A percentile compares a stretch with the other conserved stretches of the same genome.
Conservation (phyloP, 306 rosid genomes). For the Gleditsia sinensis region DNA sequence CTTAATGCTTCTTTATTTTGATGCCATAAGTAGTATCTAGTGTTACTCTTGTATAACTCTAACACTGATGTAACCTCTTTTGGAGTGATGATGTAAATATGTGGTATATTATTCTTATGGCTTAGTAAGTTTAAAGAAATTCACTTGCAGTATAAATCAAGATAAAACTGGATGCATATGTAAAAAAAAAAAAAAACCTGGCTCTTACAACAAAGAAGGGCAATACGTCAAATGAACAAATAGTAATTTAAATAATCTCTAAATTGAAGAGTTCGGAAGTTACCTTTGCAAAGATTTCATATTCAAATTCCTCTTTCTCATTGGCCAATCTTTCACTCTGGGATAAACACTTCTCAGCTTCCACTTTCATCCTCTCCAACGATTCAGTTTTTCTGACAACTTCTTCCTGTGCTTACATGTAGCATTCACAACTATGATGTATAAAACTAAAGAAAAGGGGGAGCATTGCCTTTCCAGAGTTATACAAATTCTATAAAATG, state of each 20-base stretch:
- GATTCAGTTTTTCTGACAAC: slow-evolving; percentile 72
- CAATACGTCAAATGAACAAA: slow-evolving; percentile 17
- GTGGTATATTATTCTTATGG: too few relatives aligned
- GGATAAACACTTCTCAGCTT: slow-evolving; percentile 76
- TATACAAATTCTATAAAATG: neutral
- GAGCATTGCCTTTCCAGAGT: neutral
- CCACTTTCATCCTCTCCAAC: slow-evolving; percentile 76
- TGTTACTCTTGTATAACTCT: too few relatives aligned
- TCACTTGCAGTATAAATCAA: too few relatives aligned
- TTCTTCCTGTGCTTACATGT: slow-evolving; percentile 66
- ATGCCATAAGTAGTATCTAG: too few relatives aligned
- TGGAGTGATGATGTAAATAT: too few relatives aligned
- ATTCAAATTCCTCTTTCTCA: slow-evolving; percentile 80
- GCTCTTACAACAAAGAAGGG: too few relatives aligned
- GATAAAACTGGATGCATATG: too few relatives aligned
- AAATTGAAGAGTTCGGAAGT: slow-evolving; percentile 10
- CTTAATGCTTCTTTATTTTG: too few relatives aligned
- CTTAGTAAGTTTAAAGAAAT: too few relatives aligned
- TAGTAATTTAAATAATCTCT: neutral
- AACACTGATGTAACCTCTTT: too few relatives aligned
- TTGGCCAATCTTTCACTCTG: slow-evolving; percentile 74
- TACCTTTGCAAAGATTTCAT: slow-evolving; percentile 74
- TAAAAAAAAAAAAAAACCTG: too few relatives aligned
- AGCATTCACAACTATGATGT: slow-evolving; percentile 1
- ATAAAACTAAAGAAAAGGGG: slow-evolving; percentile 7